phyloP scores from a whole-genome alignment of 2,329 filamentous ascomycete species.

The Hymenoscyphus albidus region DNA sequence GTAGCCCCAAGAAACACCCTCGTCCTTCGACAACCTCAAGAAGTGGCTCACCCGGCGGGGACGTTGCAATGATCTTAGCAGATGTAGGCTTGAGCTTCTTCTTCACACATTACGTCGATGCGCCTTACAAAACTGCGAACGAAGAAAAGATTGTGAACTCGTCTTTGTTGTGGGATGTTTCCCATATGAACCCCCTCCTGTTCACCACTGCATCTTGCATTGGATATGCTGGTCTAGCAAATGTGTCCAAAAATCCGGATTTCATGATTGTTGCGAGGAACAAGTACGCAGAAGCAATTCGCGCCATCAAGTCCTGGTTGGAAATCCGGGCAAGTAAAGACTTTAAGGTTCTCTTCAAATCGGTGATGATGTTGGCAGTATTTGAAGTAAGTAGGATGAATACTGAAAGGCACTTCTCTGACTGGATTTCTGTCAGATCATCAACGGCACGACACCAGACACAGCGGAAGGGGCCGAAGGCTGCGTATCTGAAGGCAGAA shows the following conservation, averaged over 20 bases:
- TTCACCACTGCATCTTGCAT: constrained; percentile 49
- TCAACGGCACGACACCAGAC: constrained; percentile 13
- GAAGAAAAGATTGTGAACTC: constrained; percentile 26
- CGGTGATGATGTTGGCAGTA: constrained; percentile 48
- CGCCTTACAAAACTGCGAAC: constrained; percentile 4
- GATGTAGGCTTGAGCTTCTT: constrained; percentile 27
- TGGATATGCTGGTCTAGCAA: constrained; percentile 48
- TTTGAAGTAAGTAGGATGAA: constrained; percentile 40
- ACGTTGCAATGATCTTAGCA: constrained; percentile 4
- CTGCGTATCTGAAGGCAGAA: constrained; percentile 12
- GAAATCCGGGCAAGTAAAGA: constrained; percentile 41
- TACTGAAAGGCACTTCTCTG: neutral
- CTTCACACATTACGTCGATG: constrained; percentile 23
- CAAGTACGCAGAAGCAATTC: constrained; percentile 48
- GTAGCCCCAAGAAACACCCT: neutral
- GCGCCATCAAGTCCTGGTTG: constrained; percentile 45
- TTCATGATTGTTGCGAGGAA: constrained; percentile 46
- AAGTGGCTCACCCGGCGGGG: neutral
- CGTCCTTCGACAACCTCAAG: neutral
- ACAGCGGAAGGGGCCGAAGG: neutral
- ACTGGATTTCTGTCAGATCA: constrained; percentile 15
- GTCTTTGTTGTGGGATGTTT: constrained; percentile 18
- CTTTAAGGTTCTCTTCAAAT: constrained; percentile 50
- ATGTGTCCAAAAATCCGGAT: constrained; percentile 35
- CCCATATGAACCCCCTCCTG: constrained; percentile 41